These are phyloP conservation scores for Didymella glomerata DNA, from an alignment of 2,329 filamentous ascomycete genomes.

Conservation along the genomic window DNA sequence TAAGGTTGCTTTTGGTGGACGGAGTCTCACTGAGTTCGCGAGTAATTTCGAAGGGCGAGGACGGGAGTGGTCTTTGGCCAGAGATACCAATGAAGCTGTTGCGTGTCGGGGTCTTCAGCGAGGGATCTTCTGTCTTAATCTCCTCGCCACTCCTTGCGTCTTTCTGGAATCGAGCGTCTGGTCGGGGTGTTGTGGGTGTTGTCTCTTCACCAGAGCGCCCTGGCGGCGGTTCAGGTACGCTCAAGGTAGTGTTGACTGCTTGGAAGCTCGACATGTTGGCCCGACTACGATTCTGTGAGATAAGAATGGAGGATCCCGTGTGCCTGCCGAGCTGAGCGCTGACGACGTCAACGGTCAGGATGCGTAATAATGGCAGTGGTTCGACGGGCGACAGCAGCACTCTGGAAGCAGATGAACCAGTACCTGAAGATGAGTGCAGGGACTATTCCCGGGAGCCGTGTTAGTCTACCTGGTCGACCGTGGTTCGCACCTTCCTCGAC, in stretches of 20 bases:
- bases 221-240: constrained; percentile 53
- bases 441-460: constrained; percentile 17
- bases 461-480: constrained; percentile 28
- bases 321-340: constrained; percentile 19
- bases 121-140: constrained; percentile 49
- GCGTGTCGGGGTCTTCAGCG: constrained; percentile 70
- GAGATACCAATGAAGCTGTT: constrained; percentile 58
- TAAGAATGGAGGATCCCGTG: background rate
- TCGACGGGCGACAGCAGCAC: constrained; percentile 7
- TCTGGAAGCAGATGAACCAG: constrained; percentile 8
- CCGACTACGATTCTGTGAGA: constrained; percentile 5
- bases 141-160: constrained; percentile 50
- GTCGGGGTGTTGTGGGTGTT: constrained; percentile 65
- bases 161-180: constrained; percentile 53
- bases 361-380: constrained; percentile 5
- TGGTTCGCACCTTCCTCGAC: constrained; percentile 32
- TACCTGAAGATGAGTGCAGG: constrained; percentile 13
- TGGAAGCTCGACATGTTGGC: constrained; percentile 65
- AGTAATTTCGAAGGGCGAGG: constrained; percentile 56
- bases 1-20: constrained; percentile 51
- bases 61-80: constrained; percentile 58
- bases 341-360: constrained; percentile 15
- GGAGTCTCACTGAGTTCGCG: constrained; percentile 53
- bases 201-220: constrained; percentile 61
- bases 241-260: constrained; percentile 66